Evolutionary conservation across 768 basidiomycete genomes (phyloP).

Genomic region (Serendipita vermifera): DNA sequence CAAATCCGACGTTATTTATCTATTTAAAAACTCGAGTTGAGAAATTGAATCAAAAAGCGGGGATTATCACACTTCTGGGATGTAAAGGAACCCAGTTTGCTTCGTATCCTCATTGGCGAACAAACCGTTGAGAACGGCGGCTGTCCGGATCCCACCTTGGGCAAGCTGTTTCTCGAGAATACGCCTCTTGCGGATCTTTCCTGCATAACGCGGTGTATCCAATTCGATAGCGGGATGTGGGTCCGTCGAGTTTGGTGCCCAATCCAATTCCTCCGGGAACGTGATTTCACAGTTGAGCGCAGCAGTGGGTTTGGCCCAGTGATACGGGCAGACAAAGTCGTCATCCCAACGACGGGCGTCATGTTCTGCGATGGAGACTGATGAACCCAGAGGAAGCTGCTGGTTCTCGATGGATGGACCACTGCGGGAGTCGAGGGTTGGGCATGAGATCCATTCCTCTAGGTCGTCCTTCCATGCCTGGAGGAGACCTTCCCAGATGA

Average conservation of each 20-base stretch:
- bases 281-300: constrained; percentile 68
- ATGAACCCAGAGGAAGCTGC: not conserved
- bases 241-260: constrained; percentile 27
- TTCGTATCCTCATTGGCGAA: constrained; percentile 32
- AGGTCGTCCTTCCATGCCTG: constrained; percentile 51
- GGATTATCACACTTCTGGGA: too few species aligned
- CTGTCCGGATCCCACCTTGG: constrained; percentile 72
- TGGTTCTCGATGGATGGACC: constrained; percentile 9
- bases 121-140: constrained; percentile 66
- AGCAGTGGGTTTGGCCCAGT: constrained; percentile 65
- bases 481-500: constrained; percentile 75
- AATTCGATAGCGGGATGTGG: constrained; percentile 45
- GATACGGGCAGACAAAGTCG: constrained; percentile 54
- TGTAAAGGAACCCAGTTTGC: not conserved
- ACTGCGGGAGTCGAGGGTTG: constrained; percentile 20
- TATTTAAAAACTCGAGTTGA: too few species aligned
- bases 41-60: too few species aligned
- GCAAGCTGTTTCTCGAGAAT: constrained; percentile 72
- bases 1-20: too few species aligned
- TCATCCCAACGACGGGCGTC: constrained; percentile 32
- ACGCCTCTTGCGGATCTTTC: constrained; percentile 49
- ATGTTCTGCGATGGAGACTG: constrained; percentile 12
- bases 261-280: constrained; percentile 62
- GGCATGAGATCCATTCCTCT: constrained; percentile 56
- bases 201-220: constrained; percentile 69